These are phyloP conservation scores for Cladosporium sphaerospermum DNA, from an alignment of 2,329 filamentous ascomycete genomes.

Conservation along the genomic window DNA sequence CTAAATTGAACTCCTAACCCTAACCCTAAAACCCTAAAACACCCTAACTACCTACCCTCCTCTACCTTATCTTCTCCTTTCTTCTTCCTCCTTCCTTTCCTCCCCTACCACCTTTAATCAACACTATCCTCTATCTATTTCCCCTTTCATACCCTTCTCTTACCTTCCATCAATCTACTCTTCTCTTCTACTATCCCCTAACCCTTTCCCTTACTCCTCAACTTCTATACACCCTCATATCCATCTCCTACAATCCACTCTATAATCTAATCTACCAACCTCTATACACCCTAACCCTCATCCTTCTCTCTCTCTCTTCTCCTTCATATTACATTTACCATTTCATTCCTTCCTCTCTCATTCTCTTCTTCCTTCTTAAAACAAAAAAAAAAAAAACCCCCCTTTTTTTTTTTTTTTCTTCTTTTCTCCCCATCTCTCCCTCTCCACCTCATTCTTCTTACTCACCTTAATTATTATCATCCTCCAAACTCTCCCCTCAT, in stretches of 20 bases:
- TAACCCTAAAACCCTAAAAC: not conserved
- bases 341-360: not conserved
- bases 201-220: not conserved
- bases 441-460: not conserved
- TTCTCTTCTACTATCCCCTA: not conserved
- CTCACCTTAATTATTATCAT: not conserved
- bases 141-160: not conserved
- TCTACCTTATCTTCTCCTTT: not conserved
- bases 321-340: not conserved
- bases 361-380: not conserved
- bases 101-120: not conserved
- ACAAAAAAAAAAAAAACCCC: not conserved
- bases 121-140: not conserved
- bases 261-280: not conserved
- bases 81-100: not conserved
- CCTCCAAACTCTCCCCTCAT: not conserved
- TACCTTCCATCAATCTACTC: not conserved
- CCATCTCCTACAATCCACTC: not conserved
- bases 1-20: not conserved
- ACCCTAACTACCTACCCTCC: not conserved
- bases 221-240: not conserved
- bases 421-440: not conserved
- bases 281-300: not conserved
- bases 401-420: not conserved
- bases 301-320: not conserved